Base-by-base conservation (phyloP, 2,329 filamentous ascomycete species). In the Calonectria hongkongensis region DNA sequence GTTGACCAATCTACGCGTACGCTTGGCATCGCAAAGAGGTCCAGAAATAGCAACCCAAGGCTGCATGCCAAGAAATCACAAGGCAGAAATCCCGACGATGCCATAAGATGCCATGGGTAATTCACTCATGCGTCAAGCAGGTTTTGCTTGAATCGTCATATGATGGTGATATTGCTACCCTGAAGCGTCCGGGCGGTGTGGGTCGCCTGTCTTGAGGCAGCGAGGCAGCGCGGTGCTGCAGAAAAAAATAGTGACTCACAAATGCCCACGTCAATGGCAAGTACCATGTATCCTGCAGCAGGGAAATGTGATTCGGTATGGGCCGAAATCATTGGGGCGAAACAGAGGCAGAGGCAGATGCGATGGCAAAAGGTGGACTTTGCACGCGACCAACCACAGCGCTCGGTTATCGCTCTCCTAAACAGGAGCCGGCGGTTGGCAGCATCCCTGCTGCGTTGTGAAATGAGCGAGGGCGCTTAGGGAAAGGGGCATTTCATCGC, bases 381-480 rank as follows among this genome's bases (percentile, higher is more conserved):
- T 60, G 54, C 54, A 60, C 54, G 54, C 54, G 54, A 66, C 70
- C 50, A 67, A 66, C 67, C 63, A 70, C 50, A 27, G 33, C 8
- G 12, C 25, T 28, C 33, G 33, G 54, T 41, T 60, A 45, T 41
- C 45, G 54, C 18, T 41, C 33, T 30, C 58, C 51, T 33, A 64
- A 47, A 54, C 63, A 60, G 45, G 25, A 43, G 25, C 41, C 45
- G 47, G 66, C 71, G 71, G 73, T 71, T 75, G 71, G 74, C 66
- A 69, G 66, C 71, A 63, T 63, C 68, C 64, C 33, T 45, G 71
- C 64, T 47, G 63, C 63, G 13, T 33, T 33, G n/a, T 71, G 73
- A 73, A 71, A 75, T 72, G 74, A 74, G 58, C 47, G 54, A 66
- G 39, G 73, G 74, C 75, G 73, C 72, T 71, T 70, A 70, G 62